Conservation (phyloP, 106 monocot species). For the Xerophyta viscosa region DNA sequence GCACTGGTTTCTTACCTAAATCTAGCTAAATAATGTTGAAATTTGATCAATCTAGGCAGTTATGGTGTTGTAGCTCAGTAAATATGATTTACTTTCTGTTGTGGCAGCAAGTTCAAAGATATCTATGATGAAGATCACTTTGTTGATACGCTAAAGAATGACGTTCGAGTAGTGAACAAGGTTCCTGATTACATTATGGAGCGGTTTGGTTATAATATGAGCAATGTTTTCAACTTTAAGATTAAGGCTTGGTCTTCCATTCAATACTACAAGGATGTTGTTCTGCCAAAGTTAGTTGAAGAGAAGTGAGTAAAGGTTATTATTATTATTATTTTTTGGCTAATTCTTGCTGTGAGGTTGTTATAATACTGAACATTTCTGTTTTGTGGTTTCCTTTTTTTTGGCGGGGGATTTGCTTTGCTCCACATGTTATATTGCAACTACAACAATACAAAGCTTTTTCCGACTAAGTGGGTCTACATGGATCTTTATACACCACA, state of each 20-base stretch:
- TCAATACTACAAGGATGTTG: conserved; percentile 62
- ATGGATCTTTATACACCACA: too few relatives aligned
- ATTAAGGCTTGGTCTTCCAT: conserved; percentile 90
- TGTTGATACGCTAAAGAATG: conserved; percentile 59
- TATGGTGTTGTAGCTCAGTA: neutral
- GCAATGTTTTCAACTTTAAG: conserved; percentile 92
- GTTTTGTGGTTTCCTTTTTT: neutral
- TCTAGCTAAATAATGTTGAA: too few relatives aligned
- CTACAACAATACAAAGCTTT: too few relatives aligned
- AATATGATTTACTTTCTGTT: neutral
- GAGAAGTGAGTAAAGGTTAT: conserved; percentile 59
- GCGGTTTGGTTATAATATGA: conserved; percentile 93
- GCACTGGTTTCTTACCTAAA: too few relatives aligned
- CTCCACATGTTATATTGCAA: too few relatives aligned
- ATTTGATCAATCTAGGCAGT: too few relatives aligned
- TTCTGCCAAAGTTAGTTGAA: conserved; percentile 83
- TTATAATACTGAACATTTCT: neutral
- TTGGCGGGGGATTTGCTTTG: too few relatives aligned
- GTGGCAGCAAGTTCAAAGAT: conserved; percentile 93
- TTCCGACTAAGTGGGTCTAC: too few relatives aligned
- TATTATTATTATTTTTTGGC: neutral
- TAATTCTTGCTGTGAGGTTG: neutral
- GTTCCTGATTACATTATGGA: conserved; percentile 93
- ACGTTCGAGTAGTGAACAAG: conserved; percentile 79
- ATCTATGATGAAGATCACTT: conserved; percentile 95